Evolutionary conservation across 2,329 filamentous ascomycete species (phyloP).

Genomic region (Aspergillus niger): DNA sequence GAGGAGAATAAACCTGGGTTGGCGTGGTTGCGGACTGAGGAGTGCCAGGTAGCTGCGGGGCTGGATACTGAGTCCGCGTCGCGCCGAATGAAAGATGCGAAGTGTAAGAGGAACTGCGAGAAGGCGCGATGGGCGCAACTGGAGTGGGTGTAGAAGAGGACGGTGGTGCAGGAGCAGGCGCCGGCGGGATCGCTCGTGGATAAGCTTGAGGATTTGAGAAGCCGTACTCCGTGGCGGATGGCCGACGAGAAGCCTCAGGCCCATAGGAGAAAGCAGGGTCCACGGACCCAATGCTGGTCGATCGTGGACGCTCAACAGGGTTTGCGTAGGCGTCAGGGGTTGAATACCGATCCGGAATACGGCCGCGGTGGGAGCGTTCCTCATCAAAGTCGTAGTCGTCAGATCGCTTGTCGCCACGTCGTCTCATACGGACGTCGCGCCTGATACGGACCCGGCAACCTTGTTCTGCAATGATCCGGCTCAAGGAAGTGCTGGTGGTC

Average conservation of each 20-base stretch:
- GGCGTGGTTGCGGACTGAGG: slow-evolving; percentile 44
- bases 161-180: slow-evolving; percentile 36
- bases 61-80: slow-evolving; percentile 44
- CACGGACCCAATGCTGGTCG: slow-evolving; percentile 61
- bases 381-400: slow-evolving; percentile 70
- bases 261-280: slow-evolving; percentile 48
- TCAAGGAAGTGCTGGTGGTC: slow-evolving; percentile 83
- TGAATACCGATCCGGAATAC: slow-evolving; percentile 49
- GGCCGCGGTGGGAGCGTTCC: slow-evolving; percentile 49
- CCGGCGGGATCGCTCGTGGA: slow-evolving; percentile 39
- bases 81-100: slow-evolving; percentile 49
- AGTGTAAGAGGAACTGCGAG: slow-evolving; percentile 30
- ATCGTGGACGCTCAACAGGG: slow-evolving; percentile 58
- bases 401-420: slow-evolving; percentile 70
- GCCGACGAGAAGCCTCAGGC: slow-evolving; percentile 48
- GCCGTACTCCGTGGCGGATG: slow-evolving; percentile 52
- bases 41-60: slow-evolving; percentile 45
- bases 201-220: slow-evolving; percentile 37
- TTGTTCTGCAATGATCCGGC: slow-evolving; percentile 90
- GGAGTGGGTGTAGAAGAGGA: slow-evolving; percentile 33
- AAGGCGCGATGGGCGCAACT: slow-evolving; percentile 28
- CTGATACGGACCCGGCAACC: slow-evolving; percentile 95
- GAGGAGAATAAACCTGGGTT: slow-evolving; percentile 37
- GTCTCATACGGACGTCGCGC: slow-evolving; percentile 89
- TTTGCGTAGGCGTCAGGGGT: slow-evolving; percentile 54